Evolutionary conservation across 208 protist genomes (phyloP).

Genomic region (Trypanosoma grayi): DNA sequence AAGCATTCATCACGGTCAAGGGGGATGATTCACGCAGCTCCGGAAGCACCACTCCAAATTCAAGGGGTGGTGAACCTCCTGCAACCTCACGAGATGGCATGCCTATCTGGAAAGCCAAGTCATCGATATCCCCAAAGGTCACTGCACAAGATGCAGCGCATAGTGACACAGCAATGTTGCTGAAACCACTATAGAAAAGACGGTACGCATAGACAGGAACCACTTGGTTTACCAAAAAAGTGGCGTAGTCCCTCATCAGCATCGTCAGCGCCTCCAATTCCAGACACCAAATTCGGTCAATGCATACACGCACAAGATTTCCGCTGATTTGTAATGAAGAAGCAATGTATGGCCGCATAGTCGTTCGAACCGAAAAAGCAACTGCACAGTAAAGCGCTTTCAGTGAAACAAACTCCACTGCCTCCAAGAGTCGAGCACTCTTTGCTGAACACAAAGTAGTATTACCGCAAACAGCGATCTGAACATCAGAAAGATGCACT

Average conservation of each 20-base stretch:
- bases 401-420: slow-evolving; percentile 23
- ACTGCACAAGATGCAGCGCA: slow-evolving; percentile 12
- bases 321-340: slow-evolving; percentile 44
- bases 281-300: slow-evolving; percentile 22
- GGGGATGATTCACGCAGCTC: slow-evolving; percentile 15
- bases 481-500: neutral
- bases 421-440: slow-evolving; percentile 13
- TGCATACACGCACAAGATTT: slow-evolving; percentile 20
- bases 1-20: slow-evolving; percentile 8
- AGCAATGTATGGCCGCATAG: slow-evolving; percentile 32
- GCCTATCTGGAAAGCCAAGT: slow-evolving; percentile 4
- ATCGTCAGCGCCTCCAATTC: slow-evolving; percentile 16
- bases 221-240: slow-evolving; percentile 37
- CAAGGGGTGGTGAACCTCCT: neutral
- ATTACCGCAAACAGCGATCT: neutral
- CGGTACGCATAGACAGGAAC: slow-evolving; percentile 44
- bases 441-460: slow-evolving; percentile 14
- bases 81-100: slow-evolving; percentile 6
- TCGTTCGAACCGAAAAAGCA: slow-evolving; percentile 15
- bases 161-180: slow-evolving; percentile 44
- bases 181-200: slow-evolving; percentile 61
- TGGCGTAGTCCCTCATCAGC: slow-evolving; percentile 11
- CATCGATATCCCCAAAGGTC: slow-evolving; percentile 4
- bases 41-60: slow-evolving; percentile 22
- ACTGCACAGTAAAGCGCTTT: slow-evolving; percentile 14